Conservation (phyloP, 179 eudicot genomes). For the Kewa caespitosa region DNA sequence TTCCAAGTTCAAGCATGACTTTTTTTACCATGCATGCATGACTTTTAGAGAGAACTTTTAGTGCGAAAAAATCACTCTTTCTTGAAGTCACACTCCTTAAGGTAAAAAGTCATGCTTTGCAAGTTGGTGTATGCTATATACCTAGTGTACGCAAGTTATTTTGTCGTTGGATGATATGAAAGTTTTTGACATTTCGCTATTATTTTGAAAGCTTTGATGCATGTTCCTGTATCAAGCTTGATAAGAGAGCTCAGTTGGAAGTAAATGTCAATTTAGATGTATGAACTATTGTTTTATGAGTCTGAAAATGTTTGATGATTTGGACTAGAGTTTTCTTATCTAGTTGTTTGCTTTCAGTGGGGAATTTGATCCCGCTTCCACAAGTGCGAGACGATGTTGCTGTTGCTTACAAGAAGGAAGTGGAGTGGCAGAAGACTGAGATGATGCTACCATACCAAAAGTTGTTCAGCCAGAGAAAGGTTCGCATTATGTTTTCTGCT, state of each 20-base stretch:
- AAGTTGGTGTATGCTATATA: too few relatives aligned
- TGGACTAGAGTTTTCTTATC: constrained; percentile 4
- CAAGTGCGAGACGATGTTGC: constrained; percentile 80
- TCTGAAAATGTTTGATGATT: not conserved
- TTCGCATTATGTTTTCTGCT: constrained; percentile 20
- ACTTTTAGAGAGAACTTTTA: too few relatives aligned
- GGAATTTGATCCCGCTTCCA: constrained; percentile 66
- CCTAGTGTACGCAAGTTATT: too few relatives aligned
- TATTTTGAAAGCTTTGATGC: not conserved
- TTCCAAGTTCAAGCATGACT: too few relatives aligned
- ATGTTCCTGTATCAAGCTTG: not conserved
- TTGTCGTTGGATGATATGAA: not conserved
- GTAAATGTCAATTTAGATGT: not conserved
- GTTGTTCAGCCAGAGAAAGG: constrained; percentile 51
- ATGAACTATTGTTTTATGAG: not conserved
- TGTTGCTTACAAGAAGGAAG: constrained; percentile 63
- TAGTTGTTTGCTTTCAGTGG: constrained; percentile 50
- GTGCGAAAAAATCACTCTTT: too few relatives aligned
- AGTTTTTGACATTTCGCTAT: not conserved
- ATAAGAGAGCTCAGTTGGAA: not conserved
- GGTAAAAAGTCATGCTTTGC: too few relatives aligned
- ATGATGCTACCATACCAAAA: constrained; percentile 69
- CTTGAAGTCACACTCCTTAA: too few relatives aligned
- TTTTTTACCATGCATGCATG: too few relatives aligned
- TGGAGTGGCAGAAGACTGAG: constrained; percentile 72